Base-by-base conservation (phyloP, 164 flowering plant species). In the Piper betle region DNA sequence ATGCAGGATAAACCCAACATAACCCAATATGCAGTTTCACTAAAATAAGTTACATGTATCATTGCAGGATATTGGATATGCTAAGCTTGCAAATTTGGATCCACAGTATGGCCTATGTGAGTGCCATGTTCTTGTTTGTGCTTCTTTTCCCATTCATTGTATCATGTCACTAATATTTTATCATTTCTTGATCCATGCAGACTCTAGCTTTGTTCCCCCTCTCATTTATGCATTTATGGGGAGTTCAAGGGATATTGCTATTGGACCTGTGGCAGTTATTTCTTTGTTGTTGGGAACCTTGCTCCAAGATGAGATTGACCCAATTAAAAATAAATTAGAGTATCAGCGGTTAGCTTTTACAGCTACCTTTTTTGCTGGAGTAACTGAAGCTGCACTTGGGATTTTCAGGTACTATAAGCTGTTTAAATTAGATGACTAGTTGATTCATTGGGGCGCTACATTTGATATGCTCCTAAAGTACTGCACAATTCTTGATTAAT, bases 161-260 rank as follows among this genome's bases (percentile, higher is more conserved):
- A 17, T 56, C 41, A 42, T 64, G 4, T 59, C 43, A 18, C 50
- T 15, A 37, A 37, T 20, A 20, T 55, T 57, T 38, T n/a, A n/a
- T 25, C 19, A 53, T 59, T 63, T n/a, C 33, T 48, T 55, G 52
- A 48, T 20, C 54, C 64, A 42, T 42, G 42, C 80, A 89, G 97
- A 92, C 67, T 84, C 96, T 17, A 92, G 97, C 75, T 84, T 92
- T 67, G 98, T 92, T 55, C 98, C 98, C 20, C 98, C 98, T 17
- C 64, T 92, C 53, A 65, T 92, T 37, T 92, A 92, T 71, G 93
- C 98, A 19, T 74, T 78, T 71, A 86, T 92, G 96, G 98, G 98
- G n/a, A 92, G 96, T 77, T 92, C 98, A n/a, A 81, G 87, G 70
- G 93, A 92, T 69, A 87, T 92, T 62, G 98, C 91, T 25, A 92